phyloP scores from a whole-genome alignment of 345 rosid species.

The Eucalyptus pauciflora region DNA sequence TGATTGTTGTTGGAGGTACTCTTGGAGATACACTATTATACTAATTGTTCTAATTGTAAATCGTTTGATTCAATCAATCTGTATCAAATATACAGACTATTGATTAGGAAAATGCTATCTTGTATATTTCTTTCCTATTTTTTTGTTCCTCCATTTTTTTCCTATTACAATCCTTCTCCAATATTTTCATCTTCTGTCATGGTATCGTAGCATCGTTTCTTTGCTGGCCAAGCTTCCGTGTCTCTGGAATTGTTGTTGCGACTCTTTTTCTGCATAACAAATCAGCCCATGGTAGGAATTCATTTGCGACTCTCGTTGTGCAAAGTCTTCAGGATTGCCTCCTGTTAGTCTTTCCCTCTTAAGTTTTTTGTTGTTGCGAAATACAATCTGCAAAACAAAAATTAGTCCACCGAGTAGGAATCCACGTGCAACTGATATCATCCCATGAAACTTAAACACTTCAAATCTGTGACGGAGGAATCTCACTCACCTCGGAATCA shows the following conservation, averaged over 20 bases:
- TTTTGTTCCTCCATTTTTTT: background rate
- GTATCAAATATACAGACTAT: background rate
- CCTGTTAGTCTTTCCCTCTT: background rate
- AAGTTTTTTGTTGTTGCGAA: background rate
- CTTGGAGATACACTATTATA: too few relatives aligned
- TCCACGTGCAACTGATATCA: background rate
- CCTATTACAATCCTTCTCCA: background rate
- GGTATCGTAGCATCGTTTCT: background rate
- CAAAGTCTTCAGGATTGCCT: background rate
- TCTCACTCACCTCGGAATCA: background rate
- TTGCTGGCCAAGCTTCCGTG: background rate
- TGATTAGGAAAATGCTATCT: background rate
- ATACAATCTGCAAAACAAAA: background rate
- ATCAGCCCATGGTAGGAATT: background rate
- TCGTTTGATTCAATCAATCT: background rate
- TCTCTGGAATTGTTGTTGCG: background rate
- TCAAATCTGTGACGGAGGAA: background rate
- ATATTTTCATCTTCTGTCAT: background rate
- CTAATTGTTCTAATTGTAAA: too few relatives aligned
- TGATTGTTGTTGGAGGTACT: background rate
- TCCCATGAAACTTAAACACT: background rate
- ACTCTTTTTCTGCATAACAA: background rate
- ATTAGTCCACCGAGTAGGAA: background rate
- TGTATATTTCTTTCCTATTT: background rate
- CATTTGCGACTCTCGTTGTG: background rate